These are phyloP conservation scores for Ziziphus jujuba DNA, from an alignment of 306 rosid genomes.

Conservation along the genomic window DNA sequence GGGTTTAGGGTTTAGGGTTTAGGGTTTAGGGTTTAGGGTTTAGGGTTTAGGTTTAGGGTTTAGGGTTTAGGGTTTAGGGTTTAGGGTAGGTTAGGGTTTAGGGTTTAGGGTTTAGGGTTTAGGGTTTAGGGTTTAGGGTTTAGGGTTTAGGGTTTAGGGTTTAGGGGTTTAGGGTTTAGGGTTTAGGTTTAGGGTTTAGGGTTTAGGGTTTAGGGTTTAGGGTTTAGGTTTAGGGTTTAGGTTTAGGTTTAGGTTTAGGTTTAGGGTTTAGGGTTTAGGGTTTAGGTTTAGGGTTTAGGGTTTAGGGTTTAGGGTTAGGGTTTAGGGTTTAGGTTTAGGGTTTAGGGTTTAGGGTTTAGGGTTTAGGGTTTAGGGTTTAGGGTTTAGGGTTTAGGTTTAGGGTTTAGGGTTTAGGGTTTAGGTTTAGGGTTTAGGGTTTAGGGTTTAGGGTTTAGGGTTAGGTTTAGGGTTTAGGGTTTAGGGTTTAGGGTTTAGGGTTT, in stretches of 20 bases:
- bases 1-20: constrained; percentile 1
- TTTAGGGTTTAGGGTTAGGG: neutral
- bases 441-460: constrained; percentile 13
- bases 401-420: constrained; percentile 1
- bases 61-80: neutral
- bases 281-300: neutral
- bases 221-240: neutral
- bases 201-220: constrained; percentile 1
- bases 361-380: neutral
- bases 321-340: neutral
- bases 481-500: constrained; percentile 4
- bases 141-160: constrained; percentile 2
- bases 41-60: constrained; percentile 5
- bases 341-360: neutral
- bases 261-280: neutral
- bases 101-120: constrained; percentile 13
- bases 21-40: neutral
- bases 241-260: neutral
- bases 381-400: constrained; percentile 1
- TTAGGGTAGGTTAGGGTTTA: constrained; percentile 1
- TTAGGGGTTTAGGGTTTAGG: neutral
- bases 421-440: constrained; percentile 5
- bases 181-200: neutral
- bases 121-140: constrained; percentile 8
- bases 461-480: constrained; percentile 6